These are phyloP conservation scores for Taiozyma sp. DNA, from an alignment of 1,139 yeast genomes.

Conservation along the genomic window DNA sequence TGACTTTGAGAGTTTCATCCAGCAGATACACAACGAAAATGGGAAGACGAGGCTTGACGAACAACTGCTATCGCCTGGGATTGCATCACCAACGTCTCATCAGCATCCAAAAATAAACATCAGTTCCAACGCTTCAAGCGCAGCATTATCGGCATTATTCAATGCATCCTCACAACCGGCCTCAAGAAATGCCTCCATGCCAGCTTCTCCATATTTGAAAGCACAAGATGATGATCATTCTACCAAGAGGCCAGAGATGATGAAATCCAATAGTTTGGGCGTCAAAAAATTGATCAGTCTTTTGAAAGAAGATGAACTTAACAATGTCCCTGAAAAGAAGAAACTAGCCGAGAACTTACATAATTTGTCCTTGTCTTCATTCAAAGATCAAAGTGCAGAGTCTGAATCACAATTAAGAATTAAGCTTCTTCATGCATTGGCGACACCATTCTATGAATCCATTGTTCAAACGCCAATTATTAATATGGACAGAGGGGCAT, in stretches of 20 bases:
- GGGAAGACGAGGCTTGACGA: constrained; percentile 36
- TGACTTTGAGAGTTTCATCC: constrained; percentile 22
- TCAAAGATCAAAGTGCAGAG: constrained; percentile 11
- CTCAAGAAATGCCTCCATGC: constrained; percentile 5
- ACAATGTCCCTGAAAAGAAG: constrained; percentile 28
- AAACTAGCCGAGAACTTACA: constrained; percentile 50
- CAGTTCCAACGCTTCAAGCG: constrained; percentile 50
- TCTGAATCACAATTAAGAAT: constrained; percentile 43
- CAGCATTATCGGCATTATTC: constrained; percentile 58
- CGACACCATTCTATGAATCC: constrained; percentile 68
- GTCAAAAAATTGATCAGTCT: constrained; percentile 26
- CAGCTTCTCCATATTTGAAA: background rate
- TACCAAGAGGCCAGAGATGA: background rate
- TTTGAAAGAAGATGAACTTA: constrained; percentile 28
- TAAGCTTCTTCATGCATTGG: constrained; percentile 59
- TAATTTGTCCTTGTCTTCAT: constrained; percentile 46
- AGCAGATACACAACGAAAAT: constrained; percentile 25
- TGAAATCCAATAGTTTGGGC: constrained; percentile 11
- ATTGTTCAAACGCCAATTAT: constrained; percentile 27
- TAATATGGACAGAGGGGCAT: constrained; percentile 28
- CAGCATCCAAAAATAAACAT: constrained; percentile 11
- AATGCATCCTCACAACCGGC: constrained; percentile 16
- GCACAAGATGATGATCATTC: background rate
- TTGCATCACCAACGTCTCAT: background rate
- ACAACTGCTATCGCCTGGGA: constrained; percentile 2